phyloP scores from a whole-genome alignment of 305 asterid genomes.

The Fraxinus dipetala region DNA sequence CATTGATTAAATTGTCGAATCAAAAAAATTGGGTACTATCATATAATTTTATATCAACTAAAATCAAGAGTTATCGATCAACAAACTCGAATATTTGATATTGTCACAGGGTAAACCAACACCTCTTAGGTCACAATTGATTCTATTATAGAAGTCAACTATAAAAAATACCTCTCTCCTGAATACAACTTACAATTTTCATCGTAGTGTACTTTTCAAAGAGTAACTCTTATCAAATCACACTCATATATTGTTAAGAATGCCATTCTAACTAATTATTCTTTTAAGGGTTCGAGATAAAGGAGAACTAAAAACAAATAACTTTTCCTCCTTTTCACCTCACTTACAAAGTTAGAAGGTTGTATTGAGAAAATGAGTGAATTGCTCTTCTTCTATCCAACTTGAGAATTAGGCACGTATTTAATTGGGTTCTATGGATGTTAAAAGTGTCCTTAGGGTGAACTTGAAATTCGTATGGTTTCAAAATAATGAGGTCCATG shows the following conservation, averaged over 20 bases:
- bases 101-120: not conserved
- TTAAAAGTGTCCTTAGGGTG: not conserved
- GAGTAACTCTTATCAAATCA: not conserved
- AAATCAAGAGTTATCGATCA: too few relatives aligned
- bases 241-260: not conserved
- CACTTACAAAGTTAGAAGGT: not conserved
- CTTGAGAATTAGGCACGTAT: not conserved
- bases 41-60: not conserved
- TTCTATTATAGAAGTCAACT: not conserved
- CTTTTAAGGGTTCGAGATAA: not conserved
- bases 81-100: not conserved
- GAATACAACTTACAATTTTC: not conserved
- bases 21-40: not conserved
- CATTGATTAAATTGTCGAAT: not conserved
- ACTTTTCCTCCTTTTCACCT: not conserved
- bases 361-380: not conserved
- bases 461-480: not conserved
- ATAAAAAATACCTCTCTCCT: not conserved
- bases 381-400: not conserved
- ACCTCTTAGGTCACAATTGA: not conserved
- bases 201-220: not conserved
- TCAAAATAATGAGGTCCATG: not conserved
- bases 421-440: not conserved
- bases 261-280: not conserved
- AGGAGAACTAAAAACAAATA: not conserved